Conservation (phyloP, 768 basidiomycete genomes). For the Scleroderma bovista region DNA sequence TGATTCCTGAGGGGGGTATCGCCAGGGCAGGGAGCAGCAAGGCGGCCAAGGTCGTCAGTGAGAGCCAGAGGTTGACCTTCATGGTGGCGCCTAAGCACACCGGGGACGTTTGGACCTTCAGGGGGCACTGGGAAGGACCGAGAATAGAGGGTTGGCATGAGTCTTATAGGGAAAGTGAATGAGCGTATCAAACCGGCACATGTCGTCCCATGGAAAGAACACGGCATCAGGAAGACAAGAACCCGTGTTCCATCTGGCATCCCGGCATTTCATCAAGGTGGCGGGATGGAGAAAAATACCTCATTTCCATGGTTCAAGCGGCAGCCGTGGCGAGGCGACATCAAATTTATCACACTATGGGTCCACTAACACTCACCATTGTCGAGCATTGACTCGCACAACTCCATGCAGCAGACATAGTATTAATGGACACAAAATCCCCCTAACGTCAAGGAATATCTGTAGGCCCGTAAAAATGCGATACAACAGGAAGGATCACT, state of each 20-base stretch:
- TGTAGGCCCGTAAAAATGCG: too few species aligned
- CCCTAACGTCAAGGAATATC: too few species aligned
- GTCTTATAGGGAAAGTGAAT: conserved; percentile 13
- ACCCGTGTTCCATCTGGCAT: not conserved
- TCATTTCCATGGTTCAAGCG: not conserved
- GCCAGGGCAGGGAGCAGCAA: conserved; percentile 28
- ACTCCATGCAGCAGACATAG: too few species aligned
- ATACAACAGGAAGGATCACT: too few species aligned
- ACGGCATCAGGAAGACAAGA: conserved; percentile 1
- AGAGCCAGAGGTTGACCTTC: conserved; percentile 29
- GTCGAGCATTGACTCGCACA: too few species aligned
- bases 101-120: not conserved
- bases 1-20: conserved; percentile 29
- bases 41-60: conserved; percentile 17
- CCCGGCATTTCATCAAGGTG: conserved; percentile 3
- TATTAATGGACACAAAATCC: too few species aligned
- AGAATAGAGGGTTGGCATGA: not conserved
- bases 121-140: conserved; percentile 1
- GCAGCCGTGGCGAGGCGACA: not conserved
- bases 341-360: too few species aligned
- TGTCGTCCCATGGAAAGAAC: conserved; percentile 12
- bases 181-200: conserved; percentile 1
- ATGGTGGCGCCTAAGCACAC: conserved; percentile 25
- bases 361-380: too few species aligned
- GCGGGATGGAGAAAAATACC: conserved; percentile 1